Conservation (phyloP, 805 yeast species). For the Candida parachauliodes region DNA sequence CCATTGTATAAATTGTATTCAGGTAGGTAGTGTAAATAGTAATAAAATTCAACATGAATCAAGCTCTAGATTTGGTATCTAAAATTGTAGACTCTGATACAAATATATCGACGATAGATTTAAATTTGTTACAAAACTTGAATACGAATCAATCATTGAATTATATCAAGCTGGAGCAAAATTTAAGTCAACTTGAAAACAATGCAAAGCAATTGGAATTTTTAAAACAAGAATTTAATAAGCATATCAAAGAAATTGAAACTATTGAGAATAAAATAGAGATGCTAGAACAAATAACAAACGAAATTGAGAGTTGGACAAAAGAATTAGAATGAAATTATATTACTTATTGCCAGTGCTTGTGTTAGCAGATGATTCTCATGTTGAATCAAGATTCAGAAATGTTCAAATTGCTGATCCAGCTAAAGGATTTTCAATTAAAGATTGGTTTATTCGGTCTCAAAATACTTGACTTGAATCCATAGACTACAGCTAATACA, state of each 20-base stretch:
- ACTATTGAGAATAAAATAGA: slow-evolving; percentile 33
- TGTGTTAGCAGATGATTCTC: too few relatives aligned
- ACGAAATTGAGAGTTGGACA: slow-evolving; percentile 62
- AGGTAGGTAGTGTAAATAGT: slow-evolving; percentile 39
- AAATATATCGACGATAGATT: slow-evolving; percentile 38
- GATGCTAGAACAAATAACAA: slow-evolving; percentile 43
- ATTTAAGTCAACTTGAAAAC: slow-evolving; percentile 40
- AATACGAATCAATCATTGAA: slow-evolving; percentile 58
- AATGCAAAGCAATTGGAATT: slow-evolving; percentile 30
- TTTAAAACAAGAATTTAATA: slow-evolving; percentile 23
- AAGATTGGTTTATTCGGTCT: slow-evolving; percentile 28
- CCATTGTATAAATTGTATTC: slow-evolving; percentile 56
- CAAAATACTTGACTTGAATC: slow-evolving; percentile 71
- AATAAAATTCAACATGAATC: slow-evolving; percentile 11
- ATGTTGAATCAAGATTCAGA: too few relatives aligned
- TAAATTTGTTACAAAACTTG: slow-evolving; percentile 49
- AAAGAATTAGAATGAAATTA: slow-evolving; percentile 51
- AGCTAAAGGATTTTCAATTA: too few relatives aligned
- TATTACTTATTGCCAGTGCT: too few relatives aligned
- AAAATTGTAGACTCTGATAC: slow-evolving; percentile 39
- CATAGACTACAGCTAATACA: slow-evolving; percentile 73
- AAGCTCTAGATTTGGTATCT: slow-evolving; percentile 27
- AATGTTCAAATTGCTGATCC: too few relatives aligned
- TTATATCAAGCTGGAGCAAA: slow-evolving; percentile 42
- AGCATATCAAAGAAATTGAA: slow-evolving; percentile 19